Conservation (phyloP, 208 protist genomes). For the Borovskyia barvae region DNA sequence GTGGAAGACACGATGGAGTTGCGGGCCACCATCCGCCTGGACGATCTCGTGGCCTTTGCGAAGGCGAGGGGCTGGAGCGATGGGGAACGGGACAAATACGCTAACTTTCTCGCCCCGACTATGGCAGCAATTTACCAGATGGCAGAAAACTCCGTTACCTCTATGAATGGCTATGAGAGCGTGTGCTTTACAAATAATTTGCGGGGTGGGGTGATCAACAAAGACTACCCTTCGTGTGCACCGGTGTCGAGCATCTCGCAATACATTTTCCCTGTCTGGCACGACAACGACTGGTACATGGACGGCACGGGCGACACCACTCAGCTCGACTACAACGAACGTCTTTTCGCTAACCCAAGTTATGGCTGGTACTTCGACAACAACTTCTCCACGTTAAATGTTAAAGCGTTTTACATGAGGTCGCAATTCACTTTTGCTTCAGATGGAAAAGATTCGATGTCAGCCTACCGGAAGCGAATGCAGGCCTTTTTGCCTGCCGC, state of each 20-base stretch:
- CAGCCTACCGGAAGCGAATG: conserved; percentile 7
- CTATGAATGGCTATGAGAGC: conserved; percentile 13
- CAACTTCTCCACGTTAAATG: conserved; percentile 35
- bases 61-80: neutral
- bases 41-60: conserved; percentile 4
- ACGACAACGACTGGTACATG: conserved; percentile 28
- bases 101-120: conserved; percentile 12
- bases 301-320: conserved; percentile 13
- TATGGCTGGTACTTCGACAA: conserved; percentile 54
- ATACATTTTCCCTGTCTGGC: conserved; percentile 34
- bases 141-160: conserved; percentile 7
- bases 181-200: conserved; percentile 56
- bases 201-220: conserved; percentile 8
- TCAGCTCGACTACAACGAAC: conserved; percentile 28
- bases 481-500: conserved; percentile 12
- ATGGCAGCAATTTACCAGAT: conserved; percentile 2
- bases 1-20: conserved; percentile 32
- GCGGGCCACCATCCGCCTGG: conserved; percentile 14
- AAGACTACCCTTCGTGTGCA: conserved; percentile 20
- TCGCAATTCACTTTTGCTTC: conserved; percentile 36
- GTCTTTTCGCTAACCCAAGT: conserved; percentile 38
- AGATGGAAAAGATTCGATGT: neutral
- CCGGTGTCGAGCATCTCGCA: conserved; percentile 36
- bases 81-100: neutral
- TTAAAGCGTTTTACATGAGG: conserved; percentile 22